Base-by-base conservation (phyloP, 768 basidiomycete species). In the Psilocybe tampanensis region DNA sequence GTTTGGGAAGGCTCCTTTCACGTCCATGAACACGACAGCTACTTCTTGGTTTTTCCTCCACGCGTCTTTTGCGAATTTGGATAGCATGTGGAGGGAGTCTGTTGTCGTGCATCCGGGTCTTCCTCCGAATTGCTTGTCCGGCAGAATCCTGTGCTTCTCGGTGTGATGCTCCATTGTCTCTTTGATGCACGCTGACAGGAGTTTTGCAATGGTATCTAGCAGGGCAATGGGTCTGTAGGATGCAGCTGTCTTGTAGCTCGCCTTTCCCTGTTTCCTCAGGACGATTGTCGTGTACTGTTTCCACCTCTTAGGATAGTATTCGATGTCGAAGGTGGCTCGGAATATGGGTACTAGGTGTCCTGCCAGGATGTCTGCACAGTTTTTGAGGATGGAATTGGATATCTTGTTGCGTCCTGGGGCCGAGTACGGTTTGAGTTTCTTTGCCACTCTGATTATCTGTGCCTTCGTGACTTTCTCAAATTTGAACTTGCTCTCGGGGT, bases 1-100 rank as follows among this genome's bases (percentile, higher is more conserved):
- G 55, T 71, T 79, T 0, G 75, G 78, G 56, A 79, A 82, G 0
- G 79, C 78, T 0, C 72, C 78, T 60, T 79, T 65, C 1, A 81
- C 70, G 56, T 82, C 79, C 1, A 80, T 64, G 60, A 76, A 80
- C 0, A 80, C 68, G 0, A 66, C 66, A 0, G 66, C 67, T 0
- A 63, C 75, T 0, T 76, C 77, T 18, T 74, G 66, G 0, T 59
- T 47, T 8, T 59, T 44, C 0, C 70, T 39, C 78, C 78, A 81
- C 0, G 75, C 72, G 2, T 70, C 65, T 44, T 78, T 73, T 23
- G 78, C 66, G 15, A 64, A 69, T 7, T 72, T 56, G 12, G 73
- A 66, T 0, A 80, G 60, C 0, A 67, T 36, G 44, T 71, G 67
- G 2, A 76, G 47, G 0, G 74, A 68, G 60, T 80, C 74, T 0